Evolutionary conservation across 495 filamentous ascomycete genomes (phyloP), one percentile per base, ranked within the genome.

Genomic region (Hypoxylon fuscum): DNA sequence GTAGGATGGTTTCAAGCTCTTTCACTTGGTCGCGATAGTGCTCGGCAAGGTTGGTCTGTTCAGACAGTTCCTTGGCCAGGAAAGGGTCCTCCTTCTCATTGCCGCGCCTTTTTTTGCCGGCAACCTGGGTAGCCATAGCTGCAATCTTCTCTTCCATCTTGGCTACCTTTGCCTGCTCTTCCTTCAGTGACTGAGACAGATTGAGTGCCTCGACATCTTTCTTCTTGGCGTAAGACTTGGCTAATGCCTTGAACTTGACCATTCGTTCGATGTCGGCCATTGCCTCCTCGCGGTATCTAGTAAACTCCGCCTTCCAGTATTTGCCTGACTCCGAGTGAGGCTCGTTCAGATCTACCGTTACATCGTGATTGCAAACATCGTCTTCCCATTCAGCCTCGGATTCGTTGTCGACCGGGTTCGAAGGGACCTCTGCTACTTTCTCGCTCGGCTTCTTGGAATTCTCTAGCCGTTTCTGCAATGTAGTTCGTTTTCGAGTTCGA

Each of bases 301-400:
- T 88, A 66, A 90, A 96, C 71, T 96, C 87, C 8, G 86, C 83
- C 72, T 98, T 98, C 95, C 95, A 98, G 74, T 94, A 97, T 70
- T 88, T 88, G 2, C 93, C 93, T 1, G 92, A 96, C 62, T 88
- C 84, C 1, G 92, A 96, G 35, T 87, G 85, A 3, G 95, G 93
- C 40, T 90, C 85, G 46, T 88, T 85, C 47, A 96, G 76, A 71
- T 97, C 93, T 32, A 88, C 75, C 0, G 91, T 95, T 18, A 85
- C 73, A 51, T 96, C 90, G 29, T 79, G 77, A 14, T 82, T 74
- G 27, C 59, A 72, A 23, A 48, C 62, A 29, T 75, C 71, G 37
- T 81, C 77, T 51, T 80, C 77, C 63, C 77, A 78, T 17, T 73
- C 76, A 18, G 77, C 72, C 7, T 71, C 74, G 14, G 62, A 63